Percentiles rank a stretch among this genome's conserved stretches.
phyloP scores from a whole-genome alignment of 2,329 filamentous ascomycete genomes.

The Colletotrichum australisinense region DNA sequence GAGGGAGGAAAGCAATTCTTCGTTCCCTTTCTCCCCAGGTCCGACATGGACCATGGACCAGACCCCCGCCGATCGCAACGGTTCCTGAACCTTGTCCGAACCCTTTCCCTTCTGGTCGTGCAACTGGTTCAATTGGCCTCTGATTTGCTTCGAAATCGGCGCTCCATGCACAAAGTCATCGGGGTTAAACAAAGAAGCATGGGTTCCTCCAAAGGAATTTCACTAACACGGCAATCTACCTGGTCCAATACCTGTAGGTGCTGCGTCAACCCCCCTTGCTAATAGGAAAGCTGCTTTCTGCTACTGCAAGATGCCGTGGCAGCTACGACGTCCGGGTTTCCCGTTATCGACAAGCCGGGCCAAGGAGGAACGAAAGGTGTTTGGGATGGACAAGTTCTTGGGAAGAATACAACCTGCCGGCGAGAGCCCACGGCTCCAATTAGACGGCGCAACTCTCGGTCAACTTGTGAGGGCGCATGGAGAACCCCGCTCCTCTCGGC shows the following conservation, averaged over 20 bases:
- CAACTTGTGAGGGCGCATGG: slow-evolving; percentile 4
- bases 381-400: not conserved
- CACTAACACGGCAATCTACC: not conserved
- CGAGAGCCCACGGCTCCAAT: slow-evolving; percentile 10
- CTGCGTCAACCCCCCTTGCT: not conserved
- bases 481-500: slow-evolving; percentile 7
- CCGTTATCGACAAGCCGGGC: slow-evolving; percentile 24
- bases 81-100: slow-evolving; percentile 31
- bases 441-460: slow-evolving; percentile 17
- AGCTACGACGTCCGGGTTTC: slow-evolving; percentile 25
- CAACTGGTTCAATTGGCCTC: slow-evolving; percentile 10
- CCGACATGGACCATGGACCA: not conserved
- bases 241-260: not conserved
- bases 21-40: not conserved
- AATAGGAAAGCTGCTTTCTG: not conserved
- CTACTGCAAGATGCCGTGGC: slow-evolving; percentile 25
- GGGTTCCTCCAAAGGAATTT: slow-evolving; percentile 21
- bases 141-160: slow-evolving; percentile 9
- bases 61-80: slow-evolving; percentile 27
- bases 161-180: slow-evolving; percentile 8
- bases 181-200: slow-evolving; percentile 5
- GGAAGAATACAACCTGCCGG: slow-evolving; percentile 10
- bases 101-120: slow-evolving; percentile 11
- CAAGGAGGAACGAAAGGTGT: not conserved
- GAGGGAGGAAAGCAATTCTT: slow-evolving; percentile 2